Evolutionary conservation across 768 basidiomycete species (phyloP).

Genomic region (Pisolithus marmoratus): DNA sequence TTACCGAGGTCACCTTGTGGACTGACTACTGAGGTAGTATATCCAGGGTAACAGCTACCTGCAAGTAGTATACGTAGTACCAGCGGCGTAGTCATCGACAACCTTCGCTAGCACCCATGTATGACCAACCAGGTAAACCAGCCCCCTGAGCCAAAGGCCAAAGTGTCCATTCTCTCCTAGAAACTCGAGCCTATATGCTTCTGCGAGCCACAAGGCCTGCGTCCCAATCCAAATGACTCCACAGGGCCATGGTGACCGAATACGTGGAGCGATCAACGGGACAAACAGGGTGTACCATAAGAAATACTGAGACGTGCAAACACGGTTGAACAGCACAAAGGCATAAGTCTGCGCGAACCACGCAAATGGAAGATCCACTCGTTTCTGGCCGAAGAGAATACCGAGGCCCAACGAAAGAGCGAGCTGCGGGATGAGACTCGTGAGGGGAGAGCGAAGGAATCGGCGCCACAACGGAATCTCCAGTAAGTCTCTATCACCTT

Average conservation of each 20-base stretch:
- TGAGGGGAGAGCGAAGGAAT: conserved; percentile 64
- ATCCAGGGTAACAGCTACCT: not conserved
- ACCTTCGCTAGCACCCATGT: conserved; percentile 72
- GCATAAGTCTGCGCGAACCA: conserved; percentile 90
- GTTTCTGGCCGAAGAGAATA: conserved; percentile 56
- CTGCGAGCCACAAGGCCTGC: conserved; percentile 87
- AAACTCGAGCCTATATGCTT: conserved; percentile 90
- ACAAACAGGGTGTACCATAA: conserved; percentile 92
- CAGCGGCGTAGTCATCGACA: conserved; percentile 40
- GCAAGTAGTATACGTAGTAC: not conserved
- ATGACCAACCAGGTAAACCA: conserved; percentile 72
- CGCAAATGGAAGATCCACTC: conserved; percentile 62
- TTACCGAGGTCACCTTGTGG: too few relatives aligned
- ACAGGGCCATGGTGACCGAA: conserved; percentile 47
- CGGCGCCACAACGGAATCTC: conserved; percentile 32
- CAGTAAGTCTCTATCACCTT: conserved; percentile 9
- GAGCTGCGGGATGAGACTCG: conserved; percentile 84
- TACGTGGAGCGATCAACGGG: conserved; percentile 69
- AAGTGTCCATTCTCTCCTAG: conserved; percentile 68
- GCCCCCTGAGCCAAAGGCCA: conserved; percentile 71
- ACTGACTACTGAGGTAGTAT: not conserved
- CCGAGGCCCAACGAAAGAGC: conserved; percentile 65
- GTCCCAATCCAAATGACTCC: conserved; percentile 63
- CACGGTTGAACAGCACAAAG: conserved; percentile 97
- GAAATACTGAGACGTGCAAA: conserved; percentile 98